Base-by-base conservation (phyloP, 768 basidiomycete genomes). In the Rhizopogon vesiculosus region DNA sequence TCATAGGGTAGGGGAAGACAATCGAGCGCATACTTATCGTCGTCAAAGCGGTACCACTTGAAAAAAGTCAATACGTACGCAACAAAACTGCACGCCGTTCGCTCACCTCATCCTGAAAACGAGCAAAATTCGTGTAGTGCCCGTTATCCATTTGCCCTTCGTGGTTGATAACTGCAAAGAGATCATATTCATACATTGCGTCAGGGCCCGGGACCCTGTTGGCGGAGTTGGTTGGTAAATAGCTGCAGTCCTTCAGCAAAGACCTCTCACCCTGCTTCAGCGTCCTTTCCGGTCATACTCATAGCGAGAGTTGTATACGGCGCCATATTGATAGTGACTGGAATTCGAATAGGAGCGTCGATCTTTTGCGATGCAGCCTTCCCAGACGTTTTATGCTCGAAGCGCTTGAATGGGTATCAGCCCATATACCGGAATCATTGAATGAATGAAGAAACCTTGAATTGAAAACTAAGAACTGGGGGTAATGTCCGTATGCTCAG, bases 71-170 rank as follows among this genome's bases (percentile, higher is more conserved):
- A 43, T 19, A 38, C 0, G 16, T 31, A 41, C 16, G 31, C 31
- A 51, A 18, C 50, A 57, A 15, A 29, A 56, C 19, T 50, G 39
- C 39, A 16, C 3, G 12, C 38, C 35, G 39, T 22, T n/a, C 28
- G 74, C 87, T 57, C 60, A 91, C 89, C 74, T 93, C 92, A 63
- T 96, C 89, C 54, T 87, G 82, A 63, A 85, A 92, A 25, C 91
- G 81, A 15, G 89, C 87, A 68, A 81, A 94, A 66, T 88, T 90
- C 29, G 89, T 93, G 70, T 97, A 98, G 64, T 98, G 96, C 0
- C 95, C 96, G 54, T 92, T 96, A 68, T 95, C 87, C 64, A 97
- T 84, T 68, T 90, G 88, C 5, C 95, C 95, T 69, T 97, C 93
- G 68, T 98, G 94, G 61, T 91, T 93, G 56, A 98, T 88, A 40